Conservation (phyloP, 176 grass and related monocot species). For the Hordeum vulgare region DNA sequence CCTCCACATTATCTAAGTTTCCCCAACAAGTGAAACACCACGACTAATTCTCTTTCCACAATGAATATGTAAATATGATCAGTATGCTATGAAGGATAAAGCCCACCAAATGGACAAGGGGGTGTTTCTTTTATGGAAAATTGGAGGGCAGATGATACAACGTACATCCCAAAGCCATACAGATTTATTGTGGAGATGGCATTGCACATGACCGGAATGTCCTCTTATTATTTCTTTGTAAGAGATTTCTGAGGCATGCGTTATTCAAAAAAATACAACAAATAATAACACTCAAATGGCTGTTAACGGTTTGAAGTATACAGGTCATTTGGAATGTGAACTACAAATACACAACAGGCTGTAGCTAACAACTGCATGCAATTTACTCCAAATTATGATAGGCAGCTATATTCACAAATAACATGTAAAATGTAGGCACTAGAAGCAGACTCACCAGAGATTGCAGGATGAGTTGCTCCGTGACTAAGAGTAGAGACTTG, state of each 20-base stretch:
- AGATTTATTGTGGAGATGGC: neutral
- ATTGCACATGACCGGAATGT: neutral
- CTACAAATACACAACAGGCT: neutral
- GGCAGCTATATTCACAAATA: neutral
- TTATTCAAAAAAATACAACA: neutral
- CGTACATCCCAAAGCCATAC: neutral
- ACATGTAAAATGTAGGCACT: neutral
- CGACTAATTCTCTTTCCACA: neutral
- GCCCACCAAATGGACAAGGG: neutral
- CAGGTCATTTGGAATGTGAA: neutral
- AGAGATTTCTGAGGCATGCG: neutral
- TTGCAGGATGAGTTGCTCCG: slow-evolving; percentile 43
- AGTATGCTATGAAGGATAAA: neutral
- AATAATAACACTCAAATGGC: neutral
- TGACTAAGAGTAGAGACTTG: slow-evolving; percentile 64
- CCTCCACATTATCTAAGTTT: neutral
- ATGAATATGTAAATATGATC: neutral
- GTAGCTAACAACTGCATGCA: neutral
- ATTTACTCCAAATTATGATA: neutral
- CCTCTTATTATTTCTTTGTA: neutral
- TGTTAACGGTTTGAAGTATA: neutral
- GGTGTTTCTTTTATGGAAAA: neutral
- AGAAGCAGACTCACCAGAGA: slow-evolving; percentile 48
- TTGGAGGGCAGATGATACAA: neutral
- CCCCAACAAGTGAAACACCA: neutral